Evolutionary conservation across 225 moss, liverwort and hornwort species (phyloP), one percentile per base, ranked within the genome.

Genomic region (Polytrichum formosum): DNA sequence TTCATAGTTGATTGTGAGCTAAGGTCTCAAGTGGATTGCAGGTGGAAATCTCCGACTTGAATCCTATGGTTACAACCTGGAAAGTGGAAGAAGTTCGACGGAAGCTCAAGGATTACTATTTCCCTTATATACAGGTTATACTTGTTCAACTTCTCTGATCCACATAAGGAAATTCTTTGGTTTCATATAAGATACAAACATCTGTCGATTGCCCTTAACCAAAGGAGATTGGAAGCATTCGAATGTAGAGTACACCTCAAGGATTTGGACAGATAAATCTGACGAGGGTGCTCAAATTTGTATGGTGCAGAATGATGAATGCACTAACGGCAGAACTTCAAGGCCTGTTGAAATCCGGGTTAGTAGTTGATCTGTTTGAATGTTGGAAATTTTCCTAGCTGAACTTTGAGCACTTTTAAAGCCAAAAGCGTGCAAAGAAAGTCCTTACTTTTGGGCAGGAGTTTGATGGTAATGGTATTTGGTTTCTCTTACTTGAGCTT

Each of bases 71-170:
- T 20, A 28, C 74, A 53, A 77, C 69, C n/a, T 85, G 85, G 85
- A 72, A 16, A 25, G 77, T 82, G 17, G 85, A 77, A 60, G 82
- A 85, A 33, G 82, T 85, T 23, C 82, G 79, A 70, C 82, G 77
- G n/a, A 85, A 79, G 58, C 82, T 85, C 28, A 85, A 82, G 64
- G 85, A 85, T 56, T 82, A 62, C 17, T 85, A 82, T 37, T 79
- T 70, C 37, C 82, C 81, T 0, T 82, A 85, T 2, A 78, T 82
- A 23, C 85, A 81, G 76, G 81, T 23, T 23, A 23, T 77, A 63
- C 55, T 55, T 55, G 55, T 55, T 55, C 55, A 55, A 1, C 5
- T 6, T 30, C 30, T 30, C 6, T 30, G 30, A 30, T 30, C 30
- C 30, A 30, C 30, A 6, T 30, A 30, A 30, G 30, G 30, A 6